phyloP scores from a whole-genome alignment of 495 filamentous ascomycete species.

The Talaromyces proteolyticus region DNA sequence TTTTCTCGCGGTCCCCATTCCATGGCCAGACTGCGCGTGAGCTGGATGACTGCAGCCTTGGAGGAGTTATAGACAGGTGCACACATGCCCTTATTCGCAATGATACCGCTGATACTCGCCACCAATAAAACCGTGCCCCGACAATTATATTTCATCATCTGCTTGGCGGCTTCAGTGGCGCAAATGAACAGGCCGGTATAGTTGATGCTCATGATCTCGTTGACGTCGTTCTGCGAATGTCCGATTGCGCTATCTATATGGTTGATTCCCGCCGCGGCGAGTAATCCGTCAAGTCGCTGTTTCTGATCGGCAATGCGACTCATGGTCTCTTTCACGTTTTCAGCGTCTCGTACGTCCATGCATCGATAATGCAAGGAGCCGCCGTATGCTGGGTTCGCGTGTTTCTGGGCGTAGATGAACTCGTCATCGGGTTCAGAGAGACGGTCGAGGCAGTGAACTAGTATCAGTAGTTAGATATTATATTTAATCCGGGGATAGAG shows the following conservation, averaged over 20 bases:
- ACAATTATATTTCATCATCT: constrained; percentile 46
- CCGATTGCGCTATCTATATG: constrained; percentile 57
- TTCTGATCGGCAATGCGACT: constrained; percentile 38
- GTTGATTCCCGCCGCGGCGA: constrained; percentile 65
- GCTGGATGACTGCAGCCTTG: constrained; percentile 56
- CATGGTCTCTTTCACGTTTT: constrained; percentile 38
- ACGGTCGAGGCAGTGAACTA: constrained; percentile 52
- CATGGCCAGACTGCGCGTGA: constrained; percentile 55
- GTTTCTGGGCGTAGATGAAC: constrained; percentile 30
- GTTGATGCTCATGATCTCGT: constrained; percentile 51
- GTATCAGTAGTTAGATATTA: constrained; percentile 4
- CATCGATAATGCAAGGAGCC: constrained; percentile 46
- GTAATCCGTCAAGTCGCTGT: constrained; percentile 54
- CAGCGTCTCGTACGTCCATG: constrained; percentile 46
- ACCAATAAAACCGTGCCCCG: constrained; percentile 61
- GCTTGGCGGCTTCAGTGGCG: constrained; percentile 56
- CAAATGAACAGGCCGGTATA: constrained; percentile 62
- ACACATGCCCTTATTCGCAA: constrained; percentile 60
- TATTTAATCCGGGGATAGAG: background rate
- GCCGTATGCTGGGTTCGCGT: constrained; percentile 29
- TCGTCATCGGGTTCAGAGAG: constrained; percentile 28
- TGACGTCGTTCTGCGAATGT: constrained; percentile 50
- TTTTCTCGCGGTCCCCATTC: constrained; percentile 56
- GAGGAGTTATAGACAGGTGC: constrained; percentile 56
- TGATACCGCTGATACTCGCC: constrained; percentile 66